phyloP scores from a whole-genome alignment of 768 basidiomycete genomes.

The Rhodocollybia butyracea region DNA sequence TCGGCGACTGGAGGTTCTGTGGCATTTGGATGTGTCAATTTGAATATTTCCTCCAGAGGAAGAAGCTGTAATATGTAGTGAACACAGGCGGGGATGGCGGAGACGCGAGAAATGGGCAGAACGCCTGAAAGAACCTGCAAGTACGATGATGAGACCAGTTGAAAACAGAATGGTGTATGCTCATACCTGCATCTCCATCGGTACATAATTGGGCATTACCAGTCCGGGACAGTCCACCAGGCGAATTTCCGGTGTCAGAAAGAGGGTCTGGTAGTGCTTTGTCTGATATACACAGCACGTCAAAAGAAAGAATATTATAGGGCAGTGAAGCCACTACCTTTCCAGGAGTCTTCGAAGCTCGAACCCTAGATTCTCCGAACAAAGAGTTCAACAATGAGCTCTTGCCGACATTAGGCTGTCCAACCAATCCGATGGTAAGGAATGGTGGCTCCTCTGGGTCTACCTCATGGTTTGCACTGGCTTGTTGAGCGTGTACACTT shows the following conservation, averaged over 20 bases:
- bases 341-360: slow-evolving; percentile 82
- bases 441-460: slow-evolving; percentile 44
- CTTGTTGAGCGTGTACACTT: slow-evolving; percentile 37
- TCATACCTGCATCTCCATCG: slow-evolving; percentile 77
- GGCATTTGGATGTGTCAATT: slow-evolving; percentile 50
- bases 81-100: slow-evolving; percentile 84
- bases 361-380: slow-evolving; percentile 74
- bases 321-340: slow-evolving; percentile 47
- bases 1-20: slow-evolving; percentile 40
- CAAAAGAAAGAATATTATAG: neutral
- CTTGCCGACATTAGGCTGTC: slow-evolving; percentile 96
- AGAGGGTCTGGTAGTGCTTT: slow-evolving; percentile 94
- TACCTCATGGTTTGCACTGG: slow-evolving; percentile 28
- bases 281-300: slow-evolving; percentile 44
- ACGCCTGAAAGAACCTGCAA: slow-evolving; percentile 64
- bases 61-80: slow-evolving; percentile 62
- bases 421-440: slow-evolving; percentile 81
- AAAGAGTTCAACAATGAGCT: slow-evolving; percentile 90
- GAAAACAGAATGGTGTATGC: slow-evolving; percentile 6
- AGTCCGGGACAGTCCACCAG: slow-evolving; percentile 96
- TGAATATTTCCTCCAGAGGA: slow-evolving; percentile 73
- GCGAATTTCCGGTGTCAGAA: slow-evolving; percentile 81
- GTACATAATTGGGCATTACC: slow-evolving; percentile 81
- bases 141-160: neutral
- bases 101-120: slow-evolving; percentile 77